phyloP scores from a whole-genome alignment of 345 rosid species.

The Eutrema heterophyllum region DNA sequence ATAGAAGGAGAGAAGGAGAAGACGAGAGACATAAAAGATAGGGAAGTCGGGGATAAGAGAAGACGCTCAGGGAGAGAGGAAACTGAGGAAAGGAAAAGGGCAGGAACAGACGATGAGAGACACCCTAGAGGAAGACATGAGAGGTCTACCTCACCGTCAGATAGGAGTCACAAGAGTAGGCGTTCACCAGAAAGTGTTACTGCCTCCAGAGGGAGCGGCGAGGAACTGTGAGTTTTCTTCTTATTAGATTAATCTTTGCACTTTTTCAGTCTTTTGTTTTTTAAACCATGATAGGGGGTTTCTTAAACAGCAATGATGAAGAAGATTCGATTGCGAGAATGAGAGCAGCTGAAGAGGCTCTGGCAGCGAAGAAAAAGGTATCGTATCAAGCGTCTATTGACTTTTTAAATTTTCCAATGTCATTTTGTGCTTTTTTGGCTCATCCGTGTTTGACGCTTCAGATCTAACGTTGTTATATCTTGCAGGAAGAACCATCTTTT shows the following conservation, averaged over 20 bases:
- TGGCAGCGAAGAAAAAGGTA: slow-evolving; percentile 82
- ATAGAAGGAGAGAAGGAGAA: slow-evolving; percentile 11
- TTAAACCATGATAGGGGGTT: slow-evolving; percentile 21
- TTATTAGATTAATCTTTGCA: background rate
- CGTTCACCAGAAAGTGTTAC: slow-evolving; percentile 21
- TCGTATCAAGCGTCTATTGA: background rate
- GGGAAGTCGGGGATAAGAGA: slow-evolving; percentile 44
- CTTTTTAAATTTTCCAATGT: background rate
- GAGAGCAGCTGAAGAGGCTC: slow-evolving; percentile 87
- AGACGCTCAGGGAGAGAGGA: slow-evolving; percentile 60
- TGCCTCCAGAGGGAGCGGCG: slow-evolving; percentile 39
- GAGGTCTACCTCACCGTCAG: slow-evolving; percentile 54
- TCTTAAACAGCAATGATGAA: slow-evolving; percentile 50
- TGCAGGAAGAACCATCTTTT: slow-evolving; percentile 86
- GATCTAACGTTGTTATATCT: slow-evolving; percentile 14
- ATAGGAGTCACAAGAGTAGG: slow-evolving; percentile 33
- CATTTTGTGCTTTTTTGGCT: background rate
- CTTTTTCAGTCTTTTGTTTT: slow-evolving; percentile 7
- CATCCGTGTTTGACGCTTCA: background rate
- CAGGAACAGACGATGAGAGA: slow-evolving; percentile 46
- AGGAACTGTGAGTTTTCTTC: slow-evolving; percentile 31
- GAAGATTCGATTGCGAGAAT: slow-evolving; percentile 70
- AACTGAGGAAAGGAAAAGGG: slow-evolving; percentile 41
- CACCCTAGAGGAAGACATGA: slow-evolving; percentile 44
- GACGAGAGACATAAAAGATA: slow-evolving; percentile 36